phyloP scores from a whole-genome alignment of 2,329 filamentous ascomycete genomes.

The Aspergillus fumigatus region DNA sequence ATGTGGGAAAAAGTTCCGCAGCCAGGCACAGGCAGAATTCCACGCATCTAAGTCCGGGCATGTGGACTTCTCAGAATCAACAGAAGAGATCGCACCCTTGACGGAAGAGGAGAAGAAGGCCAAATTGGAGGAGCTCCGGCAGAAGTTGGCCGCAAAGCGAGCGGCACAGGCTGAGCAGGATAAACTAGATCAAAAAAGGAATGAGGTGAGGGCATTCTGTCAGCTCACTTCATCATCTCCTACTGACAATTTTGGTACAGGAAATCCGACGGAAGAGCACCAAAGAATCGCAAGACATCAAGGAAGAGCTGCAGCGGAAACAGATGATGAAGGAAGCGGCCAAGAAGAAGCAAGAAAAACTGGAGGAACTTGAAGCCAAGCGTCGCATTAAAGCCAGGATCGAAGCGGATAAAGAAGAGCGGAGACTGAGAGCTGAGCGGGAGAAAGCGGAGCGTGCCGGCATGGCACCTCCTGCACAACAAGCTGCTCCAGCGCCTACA shows the following conservation, averaged over 20 bases:
- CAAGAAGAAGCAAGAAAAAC: conserved; percentile 81
- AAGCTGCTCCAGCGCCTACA: conserved; percentile 41
- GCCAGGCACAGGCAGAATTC: conserved; percentile 75
- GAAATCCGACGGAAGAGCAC: conserved; percentile 80
- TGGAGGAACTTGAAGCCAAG: conserved; percentile 78
- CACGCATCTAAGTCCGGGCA: conserved; percentile 91
- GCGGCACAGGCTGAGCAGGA: conserved; percentile 65
- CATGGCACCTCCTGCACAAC: conserved; percentile 48
- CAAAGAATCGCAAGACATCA: conserved; percentile 80
- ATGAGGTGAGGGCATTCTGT: conserved; percentile 58
- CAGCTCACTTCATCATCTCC: background rate
- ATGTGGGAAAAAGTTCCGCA: conserved; percentile 86
- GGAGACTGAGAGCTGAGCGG: conserved; percentile 75
- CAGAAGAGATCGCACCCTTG: conserved; percentile 83
- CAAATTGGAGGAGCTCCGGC: conserved; percentile 69
- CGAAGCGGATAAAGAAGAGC: conserved; percentile 87
- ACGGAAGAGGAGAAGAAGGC: conserved; percentile 87
- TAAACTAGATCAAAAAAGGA: conserved; percentile 75
- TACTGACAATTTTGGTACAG: conserved; percentile 22
- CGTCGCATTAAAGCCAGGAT: conserved; percentile 89
- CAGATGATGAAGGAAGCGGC: conserved; percentile 89
- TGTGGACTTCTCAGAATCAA: conserved; percentile 86
- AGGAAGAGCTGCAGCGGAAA: conserved; percentile 82
- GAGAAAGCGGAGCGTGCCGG: conserved; percentile 85
- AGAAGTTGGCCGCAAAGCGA: conserved; percentile 68